A percentile compares a stretch with the other conserved stretches of the same genome.
These are phyloP conservation scores for Aureobasidium mangrovei DNA, from an alignment of 2,329 filamentous ascomycete genomes.

Conservation along the genomic window DNA sequence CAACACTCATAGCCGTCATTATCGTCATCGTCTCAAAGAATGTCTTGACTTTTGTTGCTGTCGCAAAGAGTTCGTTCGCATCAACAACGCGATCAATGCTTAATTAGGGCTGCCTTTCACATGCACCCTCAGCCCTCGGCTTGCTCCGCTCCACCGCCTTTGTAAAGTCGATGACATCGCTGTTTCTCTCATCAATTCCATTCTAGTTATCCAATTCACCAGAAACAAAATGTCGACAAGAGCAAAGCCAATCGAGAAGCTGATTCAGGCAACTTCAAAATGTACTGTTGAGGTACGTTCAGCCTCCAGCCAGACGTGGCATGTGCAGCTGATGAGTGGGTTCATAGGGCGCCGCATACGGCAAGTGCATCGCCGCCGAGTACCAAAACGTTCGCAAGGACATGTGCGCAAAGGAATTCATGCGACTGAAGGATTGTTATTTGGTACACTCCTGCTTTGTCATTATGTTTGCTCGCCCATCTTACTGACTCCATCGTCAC, in stretches of 20 bases:
- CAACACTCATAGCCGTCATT: background rate
- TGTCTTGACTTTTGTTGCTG: background rate
- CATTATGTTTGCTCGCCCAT: background rate
- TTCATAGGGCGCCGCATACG: slow-evolving; percentile 68
- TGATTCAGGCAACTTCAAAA: slow-evolving; percentile 56
- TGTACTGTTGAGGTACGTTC: slow-evolving; percentile 54
- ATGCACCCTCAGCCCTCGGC: background rate
- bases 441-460: slow-evolving; percentile 45
- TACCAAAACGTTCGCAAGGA: slow-evolving; percentile 87
- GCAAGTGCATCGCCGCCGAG: slow-evolving; percentile 82
- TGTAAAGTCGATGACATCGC: slow-evolving; percentile 3
- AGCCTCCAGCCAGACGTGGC: background rate
- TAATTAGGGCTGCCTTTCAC: background rate
- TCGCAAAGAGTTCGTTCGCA: background rate
- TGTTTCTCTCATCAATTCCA: background rate
- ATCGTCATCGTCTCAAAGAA: background rate
- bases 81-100: background rate
- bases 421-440: slow-evolving; percentile 79
- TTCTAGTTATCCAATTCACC: background rate
- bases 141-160: slow-evolving; percentile 2
- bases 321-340: slow-evolving; percentile 10
- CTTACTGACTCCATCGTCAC: background rate
- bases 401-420: slow-evolving; percentile 79
- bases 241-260: slow-evolving; percentile 58
- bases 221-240: slow-evolving; percentile 31